These are phyloP conservation scores for Paulownia fortunei DNA, from an alignment of 257 asterid genomes.

Conservation along the genomic window DNA sequence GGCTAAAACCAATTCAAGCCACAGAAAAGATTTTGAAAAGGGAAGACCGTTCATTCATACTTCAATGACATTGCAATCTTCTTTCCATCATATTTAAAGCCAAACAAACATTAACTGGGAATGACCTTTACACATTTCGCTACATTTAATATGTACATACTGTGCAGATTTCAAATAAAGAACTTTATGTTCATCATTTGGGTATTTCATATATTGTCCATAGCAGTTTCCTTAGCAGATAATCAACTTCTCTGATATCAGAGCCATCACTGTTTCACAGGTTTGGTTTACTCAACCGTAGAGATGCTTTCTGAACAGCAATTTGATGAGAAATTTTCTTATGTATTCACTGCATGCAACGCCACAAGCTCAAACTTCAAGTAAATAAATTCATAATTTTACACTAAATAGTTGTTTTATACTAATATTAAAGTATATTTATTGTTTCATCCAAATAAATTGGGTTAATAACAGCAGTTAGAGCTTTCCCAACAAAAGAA, in stretches of 20 bases:
- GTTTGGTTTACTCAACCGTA: neutral
- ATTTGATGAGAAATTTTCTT: neutral
- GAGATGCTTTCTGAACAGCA: neutral
- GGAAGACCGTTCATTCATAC: neutral
- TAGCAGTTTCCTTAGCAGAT: neutral
- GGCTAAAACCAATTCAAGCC: neutral
- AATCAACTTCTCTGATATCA: neutral
- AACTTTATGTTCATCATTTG: neutral
- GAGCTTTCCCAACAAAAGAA: neutral
- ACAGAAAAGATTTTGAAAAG: too few relatives aligned
- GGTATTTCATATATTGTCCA: neutral
- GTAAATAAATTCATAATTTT: neutral
- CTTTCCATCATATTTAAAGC: neutral
- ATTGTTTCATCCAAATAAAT: neutral
- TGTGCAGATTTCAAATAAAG: neutral
- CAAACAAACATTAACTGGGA: neutral
- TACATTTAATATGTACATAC: neutral
- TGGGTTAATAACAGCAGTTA: neutral
- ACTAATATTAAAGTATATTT: neutral
- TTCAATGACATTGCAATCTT: neutral
- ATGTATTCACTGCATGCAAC: neutral
- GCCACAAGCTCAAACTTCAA: neutral
- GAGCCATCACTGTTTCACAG: neutral
- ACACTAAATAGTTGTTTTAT: neutral
- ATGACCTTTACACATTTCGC: neutral